Evolutionary conservation across 1,284 basidiomycete species (phyloP).

Genomic region (Ustilago xerochloae): DNA sequence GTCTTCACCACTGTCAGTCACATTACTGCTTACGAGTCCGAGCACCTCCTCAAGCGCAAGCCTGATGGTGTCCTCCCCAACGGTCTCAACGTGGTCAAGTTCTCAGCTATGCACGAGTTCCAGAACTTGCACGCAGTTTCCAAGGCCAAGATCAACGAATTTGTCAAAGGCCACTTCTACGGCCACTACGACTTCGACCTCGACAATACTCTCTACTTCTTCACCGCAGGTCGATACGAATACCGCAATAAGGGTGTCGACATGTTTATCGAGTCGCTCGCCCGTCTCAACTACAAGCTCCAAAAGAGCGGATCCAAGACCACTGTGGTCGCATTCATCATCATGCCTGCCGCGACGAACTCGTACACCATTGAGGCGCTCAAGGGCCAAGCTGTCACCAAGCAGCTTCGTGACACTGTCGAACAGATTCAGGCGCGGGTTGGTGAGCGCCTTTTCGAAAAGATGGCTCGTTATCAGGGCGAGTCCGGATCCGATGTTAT

Average conservation of each 20-base stretch:
- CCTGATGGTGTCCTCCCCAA: slow-evolving; percentile 97
- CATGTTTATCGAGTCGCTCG: slow-evolving; percentile 97
- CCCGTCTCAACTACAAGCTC: slow-evolving; percentile 80
- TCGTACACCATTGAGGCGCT: slow-evolving; percentile 97
- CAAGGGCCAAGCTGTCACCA: slow-evolving; percentile 97
- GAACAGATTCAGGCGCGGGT: slow-evolving; percentile 89
- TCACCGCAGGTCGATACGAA: slow-evolving; percentile 98
- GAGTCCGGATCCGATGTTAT: slow-evolving; percentile 56
- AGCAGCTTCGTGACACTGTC: slow-evolving; percentile 93
- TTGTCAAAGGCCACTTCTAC: slow-evolving; percentile 96
- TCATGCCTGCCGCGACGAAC: slow-evolving; percentile 95
- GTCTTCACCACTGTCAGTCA: slow-evolving; percentile 98
- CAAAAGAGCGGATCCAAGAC: slow-evolving; percentile 81
- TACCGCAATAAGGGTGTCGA: slow-evolving; percentile 99
- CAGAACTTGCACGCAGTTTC: slow-evolving; percentile 92
- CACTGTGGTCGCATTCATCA: slow-evolving; percentile 97
- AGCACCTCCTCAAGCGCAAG: slow-evolving; percentile 95
- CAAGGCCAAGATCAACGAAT: slow-evolving; percentile 98
- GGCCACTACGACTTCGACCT: slow-evolving; percentile 93
- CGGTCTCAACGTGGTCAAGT: slow-evolving; percentile 96
- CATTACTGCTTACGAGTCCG: slow-evolving; percentile 90
- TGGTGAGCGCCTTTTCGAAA: slow-evolving; percentile 89
- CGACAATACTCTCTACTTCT: slow-evolving; percentile 98
- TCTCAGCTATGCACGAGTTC: slow-evolving; percentile 94
- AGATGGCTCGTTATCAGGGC: slow-evolving; percentile 89